Evolutionary conservation across 495 filamentous ascomycete genomes (phyloP).

Genomic region (Podospora didyma): DNA sequence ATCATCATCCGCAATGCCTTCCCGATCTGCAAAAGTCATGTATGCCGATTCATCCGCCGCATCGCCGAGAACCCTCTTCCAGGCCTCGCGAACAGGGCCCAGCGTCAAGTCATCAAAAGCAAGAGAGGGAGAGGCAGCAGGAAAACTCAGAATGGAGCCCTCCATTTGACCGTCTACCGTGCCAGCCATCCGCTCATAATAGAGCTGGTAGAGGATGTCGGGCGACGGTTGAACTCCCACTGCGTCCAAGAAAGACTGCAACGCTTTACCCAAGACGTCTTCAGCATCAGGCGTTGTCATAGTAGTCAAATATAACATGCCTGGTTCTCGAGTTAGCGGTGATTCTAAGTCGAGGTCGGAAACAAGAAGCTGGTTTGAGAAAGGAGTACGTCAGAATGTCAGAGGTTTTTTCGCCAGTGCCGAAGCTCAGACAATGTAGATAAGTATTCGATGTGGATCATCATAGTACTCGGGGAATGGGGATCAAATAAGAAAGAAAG

Average conservation of each 20-base stretch:
- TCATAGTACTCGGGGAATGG: slow-evolving; percentile 43
- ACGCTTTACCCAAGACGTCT: slow-evolving; percentile 49
- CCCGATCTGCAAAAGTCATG: slow-evolving; percentile 60
- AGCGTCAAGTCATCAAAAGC: slow-evolving; percentile 66
- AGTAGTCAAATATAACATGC: slow-evolving; percentile 66
- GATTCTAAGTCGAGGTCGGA: slow-evolving; percentile 10
- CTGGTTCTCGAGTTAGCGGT: slow-evolving; percentile 53
- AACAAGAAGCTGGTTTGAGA: slow-evolving; percentile 22
- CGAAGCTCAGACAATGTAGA: slow-evolving; percentile 96
- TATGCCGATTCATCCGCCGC: slow-evolving; percentile 48
- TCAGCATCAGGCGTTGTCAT: slow-evolving; percentile 31
- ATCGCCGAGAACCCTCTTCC: slow-evolving; percentile 57
- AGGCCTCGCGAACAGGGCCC: slow-evolving; percentile 57
- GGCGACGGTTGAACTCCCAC: slow-evolving; percentile 28
- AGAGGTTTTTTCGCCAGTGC: slow-evolving; percentile 82
- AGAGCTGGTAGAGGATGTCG: slow-evolving; percentile 56
- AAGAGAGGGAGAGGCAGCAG: slow-evolving; percentile 55
- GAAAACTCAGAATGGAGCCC: slow-evolving; percentile 41
- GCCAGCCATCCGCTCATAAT: slow-evolving; percentile 50
- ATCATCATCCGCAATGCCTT: slow-evolving; percentile 46
- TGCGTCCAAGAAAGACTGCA: slow-evolving; percentile 50
- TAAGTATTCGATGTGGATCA: slow-evolving; percentile 96
- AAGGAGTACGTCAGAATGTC: slow-evolving; percentile 74
- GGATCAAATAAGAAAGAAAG: slow-evolving; percentile 11
- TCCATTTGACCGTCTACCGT: slow-evolving; percentile 23